Evolutionary conservation across 108 stramenopile genomes (phyloP).

Genomic region (Conticribra guillardii): DNA sequence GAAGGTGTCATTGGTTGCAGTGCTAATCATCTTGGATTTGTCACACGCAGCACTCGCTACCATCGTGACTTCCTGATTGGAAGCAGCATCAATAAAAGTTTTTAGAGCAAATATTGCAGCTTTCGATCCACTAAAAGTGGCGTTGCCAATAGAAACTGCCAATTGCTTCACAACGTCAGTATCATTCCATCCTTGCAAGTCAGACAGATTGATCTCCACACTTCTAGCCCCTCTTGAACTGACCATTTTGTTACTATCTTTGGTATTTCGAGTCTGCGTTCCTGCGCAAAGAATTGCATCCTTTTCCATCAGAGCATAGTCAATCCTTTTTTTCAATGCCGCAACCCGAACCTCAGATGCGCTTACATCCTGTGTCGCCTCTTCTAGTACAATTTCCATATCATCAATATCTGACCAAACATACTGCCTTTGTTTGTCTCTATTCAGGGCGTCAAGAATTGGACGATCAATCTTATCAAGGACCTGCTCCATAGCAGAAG

Average conservation of each 20-base stretch:
- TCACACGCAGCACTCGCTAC: not conserved
- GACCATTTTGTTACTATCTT: not conserved
- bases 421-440: not conserved
- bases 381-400: conserved; percentile 5
- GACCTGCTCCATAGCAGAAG: not conserved
- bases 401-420: conserved; percentile 13
- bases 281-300: conserved; percentile 3
- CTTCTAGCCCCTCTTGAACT: not conserved
- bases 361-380: conserved; percentile 1
- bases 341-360: not conserved
- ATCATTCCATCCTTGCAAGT: conserved; percentile 2
- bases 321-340: conserved; percentile 2
- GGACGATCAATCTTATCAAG: not conserved
- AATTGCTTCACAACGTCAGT: conserved; percentile 7
- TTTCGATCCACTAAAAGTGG: conserved; percentile 1
- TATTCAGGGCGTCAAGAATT: not conserved
- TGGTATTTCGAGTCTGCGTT: not conserved
- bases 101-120: conserved; percentile 7
- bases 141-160: not conserved
- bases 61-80: conserved; percentile 3
- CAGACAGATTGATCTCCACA: not conserved
- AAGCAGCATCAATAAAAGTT: conserved; percentile 4
- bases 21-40: not conserved
- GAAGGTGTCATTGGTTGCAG: conserved; percentile 1
- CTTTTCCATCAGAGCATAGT: conserved; percentile 5